These are phyloP conservation scores for Scleromitrula shiraiana DNA, from an alignment of 2,329 filamentous ascomycete genomes.

Conservation along the genomic window DNA sequence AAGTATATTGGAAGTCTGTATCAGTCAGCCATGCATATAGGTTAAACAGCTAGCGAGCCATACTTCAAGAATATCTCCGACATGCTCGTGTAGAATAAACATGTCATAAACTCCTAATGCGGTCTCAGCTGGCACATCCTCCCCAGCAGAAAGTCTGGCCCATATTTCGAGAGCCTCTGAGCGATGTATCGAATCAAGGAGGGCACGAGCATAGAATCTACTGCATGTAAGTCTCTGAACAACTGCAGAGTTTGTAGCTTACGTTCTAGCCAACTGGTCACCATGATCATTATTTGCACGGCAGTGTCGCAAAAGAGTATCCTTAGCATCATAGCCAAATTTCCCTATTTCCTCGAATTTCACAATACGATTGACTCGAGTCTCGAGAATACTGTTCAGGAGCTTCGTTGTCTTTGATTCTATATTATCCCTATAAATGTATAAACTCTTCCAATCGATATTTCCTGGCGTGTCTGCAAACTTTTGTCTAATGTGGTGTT, in stretches of 20 bases:
- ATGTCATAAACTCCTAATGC: conserved; percentile 80
- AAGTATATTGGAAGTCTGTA: conserved; percentile 54
- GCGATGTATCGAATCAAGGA: conserved; percentile 74
- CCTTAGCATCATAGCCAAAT: conserved; percentile 81
- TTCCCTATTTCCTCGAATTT: conserved; percentile 64
- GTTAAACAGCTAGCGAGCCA: background rate
- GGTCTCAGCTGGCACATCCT: conserved; percentile 56
- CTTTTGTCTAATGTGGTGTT: conserved; percentile 52
- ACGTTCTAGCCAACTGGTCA: conserved; percentile 71
- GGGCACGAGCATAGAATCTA: conserved; percentile 67
- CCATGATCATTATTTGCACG: conserved; percentile 46
- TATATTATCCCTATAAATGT: conserved; percentile 44
- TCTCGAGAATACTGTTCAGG: conserved; percentile 62
- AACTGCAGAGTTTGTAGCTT: conserved; percentile 10
- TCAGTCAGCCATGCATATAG: background rate
- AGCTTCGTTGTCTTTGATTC: conserved; percentile 45
- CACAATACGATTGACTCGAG: conserved; percentile 59
- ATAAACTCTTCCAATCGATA: conserved; percentile 69
- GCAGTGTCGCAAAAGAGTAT: conserved; percentile 64
- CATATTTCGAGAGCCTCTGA: conserved; percentile 72
- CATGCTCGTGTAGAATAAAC: conserved; percentile 69
- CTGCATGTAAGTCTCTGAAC: background rate
- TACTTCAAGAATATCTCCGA: conserved; percentile 66
- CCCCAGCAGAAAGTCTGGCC: conserved; percentile 45
- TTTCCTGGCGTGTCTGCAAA: conserved; percentile 43